Evolutionary conservation across 164 flowering plant genomes (phyloP).

Genomic region (Akebia trifoliata): DNA sequence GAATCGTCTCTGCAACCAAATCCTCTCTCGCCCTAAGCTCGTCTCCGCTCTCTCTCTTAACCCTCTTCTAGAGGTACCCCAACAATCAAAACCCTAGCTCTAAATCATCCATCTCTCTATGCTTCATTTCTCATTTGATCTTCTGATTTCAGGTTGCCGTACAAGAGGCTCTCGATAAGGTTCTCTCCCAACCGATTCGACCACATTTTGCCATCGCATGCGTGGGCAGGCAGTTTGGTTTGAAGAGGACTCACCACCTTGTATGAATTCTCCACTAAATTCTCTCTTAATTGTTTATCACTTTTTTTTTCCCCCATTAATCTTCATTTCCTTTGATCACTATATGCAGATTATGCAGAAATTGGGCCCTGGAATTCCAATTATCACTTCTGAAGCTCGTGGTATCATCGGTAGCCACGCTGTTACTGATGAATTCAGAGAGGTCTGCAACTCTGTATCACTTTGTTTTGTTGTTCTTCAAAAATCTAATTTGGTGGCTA

Average conservation of each 20-base stretch:
- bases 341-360: constrained; percentile 30
- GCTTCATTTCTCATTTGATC: neutral
- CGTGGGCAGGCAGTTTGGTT: constrained; percentile 22
- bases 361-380: constrained; percentile 40
- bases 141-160: constrained; percentile 42
- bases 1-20: constrained; percentile 33
- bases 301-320: neutral
- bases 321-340: neutral
- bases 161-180: constrained; percentile 52
- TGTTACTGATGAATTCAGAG: constrained; percentile 35
- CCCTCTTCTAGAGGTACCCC: constrained; percentile 24
- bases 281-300: neutral
- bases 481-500: neutral
- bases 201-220: constrained; percentile 67
- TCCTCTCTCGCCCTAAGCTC: constrained; percentile 61
- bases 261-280: constrained; percentile 23
- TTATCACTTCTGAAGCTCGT: constrained; percentile 32
- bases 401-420: constrained; percentile 66
- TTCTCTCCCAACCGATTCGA: constrained; percentile 59
- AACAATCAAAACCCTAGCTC: neutral
- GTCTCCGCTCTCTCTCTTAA: constrained; percentile 52
- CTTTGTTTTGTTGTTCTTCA: neutral
- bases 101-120: neutral
- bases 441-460: constrained; percentile 30
- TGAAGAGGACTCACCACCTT: constrained; percentile 27